These are phyloP conservation scores for Epichloe uncinata DNA, from an alignment of 2,329 filamentous ascomycete species.

Conservation along the genomic window DNA sequence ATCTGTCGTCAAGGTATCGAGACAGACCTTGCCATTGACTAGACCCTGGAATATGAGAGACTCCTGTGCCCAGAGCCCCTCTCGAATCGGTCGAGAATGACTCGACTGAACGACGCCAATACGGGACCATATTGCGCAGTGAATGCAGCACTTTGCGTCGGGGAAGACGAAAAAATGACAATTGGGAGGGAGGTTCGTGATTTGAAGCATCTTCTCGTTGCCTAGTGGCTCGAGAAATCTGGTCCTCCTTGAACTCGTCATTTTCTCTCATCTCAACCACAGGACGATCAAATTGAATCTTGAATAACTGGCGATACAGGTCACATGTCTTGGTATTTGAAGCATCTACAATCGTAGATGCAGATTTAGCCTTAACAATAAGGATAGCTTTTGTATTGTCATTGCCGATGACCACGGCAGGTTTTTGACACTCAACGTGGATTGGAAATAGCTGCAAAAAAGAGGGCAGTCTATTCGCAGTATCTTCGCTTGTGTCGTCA, in stretches of 20 bases:
- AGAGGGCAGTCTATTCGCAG: slow-evolving; percentile 34
- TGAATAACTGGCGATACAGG: slow-evolving; percentile 75
- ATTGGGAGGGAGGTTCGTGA: slow-evolving; percentile 25
- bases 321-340: slow-evolving; percentile 47
- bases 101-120: slow-evolving; percentile 55
- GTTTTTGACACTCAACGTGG: slow-evolving; percentile 67
- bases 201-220: slow-evolving; percentile 34
- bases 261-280: slow-evolving; percentile 89
- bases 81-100: slow-evolving; percentile 42
- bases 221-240: slow-evolving; percentile 38
- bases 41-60: slow-evolving; percentile 42
- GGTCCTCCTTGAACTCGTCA: slow-evolving; percentile 71
- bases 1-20: slow-evolving; percentile 74
- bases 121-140: slow-evolving; percentile 54
- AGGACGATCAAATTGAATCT: slow-evolving; percentile 67
- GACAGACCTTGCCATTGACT: slow-evolving; percentile 78
- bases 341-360: slow-evolving; percentile 69
- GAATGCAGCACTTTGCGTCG: slow-evolving; percentile 35
- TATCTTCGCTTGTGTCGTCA: slow-evolving; percentile 10
- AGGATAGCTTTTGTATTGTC: slow-evolving; percentile 79
- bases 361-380: slow-evolving; percentile 64
- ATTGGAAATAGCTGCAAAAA: slow-evolving; percentile 67
- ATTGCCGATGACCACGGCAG: slow-evolving; percentile 83
- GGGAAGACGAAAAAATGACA: slow-evolving; percentile 38
- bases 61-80: slow-evolving; percentile 25